Conservation (phyloP, 2,329 filamentous ascomycete genomes). For the Didymella segeticola region DNA sequence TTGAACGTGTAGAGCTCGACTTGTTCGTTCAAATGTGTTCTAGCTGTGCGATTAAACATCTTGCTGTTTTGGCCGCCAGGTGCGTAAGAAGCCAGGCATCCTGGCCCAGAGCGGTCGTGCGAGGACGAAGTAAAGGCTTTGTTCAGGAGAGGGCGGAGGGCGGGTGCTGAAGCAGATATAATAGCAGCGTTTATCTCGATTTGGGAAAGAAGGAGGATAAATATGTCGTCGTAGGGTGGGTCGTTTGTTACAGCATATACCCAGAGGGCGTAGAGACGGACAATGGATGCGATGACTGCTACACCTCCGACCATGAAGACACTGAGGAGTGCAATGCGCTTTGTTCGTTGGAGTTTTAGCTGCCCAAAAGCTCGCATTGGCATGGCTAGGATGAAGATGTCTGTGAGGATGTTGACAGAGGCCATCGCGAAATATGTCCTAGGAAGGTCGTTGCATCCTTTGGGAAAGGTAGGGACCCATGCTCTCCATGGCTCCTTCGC, state of each 20-base stretch:
- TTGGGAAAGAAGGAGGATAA: neutral
- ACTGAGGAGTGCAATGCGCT: neutral
- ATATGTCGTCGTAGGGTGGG: neutral
- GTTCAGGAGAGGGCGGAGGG: neutral
- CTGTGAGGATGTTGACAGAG: conserved; percentile 28
- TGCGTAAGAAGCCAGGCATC: neutral
- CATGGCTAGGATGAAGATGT: conserved; percentile 26
- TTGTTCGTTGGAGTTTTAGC: conserved; percentile 21
- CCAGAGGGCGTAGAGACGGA: neutral
- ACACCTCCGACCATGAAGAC: neutral
- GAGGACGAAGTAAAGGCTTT: neutral
- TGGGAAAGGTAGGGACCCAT: conserved; percentile 28
- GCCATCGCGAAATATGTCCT: conserved; percentile 28
- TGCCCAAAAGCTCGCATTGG: conserved; percentile 26
- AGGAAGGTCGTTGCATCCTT: conserved; percentile 28
- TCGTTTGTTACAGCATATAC: neutral
- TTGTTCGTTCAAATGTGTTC: conserved; percentile 10
- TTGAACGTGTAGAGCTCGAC: conserved; percentile 16
- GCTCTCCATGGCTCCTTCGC: conserved; percentile 17
- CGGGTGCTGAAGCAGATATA: neutral
- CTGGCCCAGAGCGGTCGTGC: neutral
- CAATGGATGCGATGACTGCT: neutral
- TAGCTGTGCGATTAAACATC: conserved; percentile 11
- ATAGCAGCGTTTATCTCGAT: neutral
- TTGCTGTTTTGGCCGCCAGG: conserved; percentile 9